These are phyloP conservation scores for Forsythia suspensa DNA, from an alignment of 257 asterid species.

Conservation along the genomic window DNA sequence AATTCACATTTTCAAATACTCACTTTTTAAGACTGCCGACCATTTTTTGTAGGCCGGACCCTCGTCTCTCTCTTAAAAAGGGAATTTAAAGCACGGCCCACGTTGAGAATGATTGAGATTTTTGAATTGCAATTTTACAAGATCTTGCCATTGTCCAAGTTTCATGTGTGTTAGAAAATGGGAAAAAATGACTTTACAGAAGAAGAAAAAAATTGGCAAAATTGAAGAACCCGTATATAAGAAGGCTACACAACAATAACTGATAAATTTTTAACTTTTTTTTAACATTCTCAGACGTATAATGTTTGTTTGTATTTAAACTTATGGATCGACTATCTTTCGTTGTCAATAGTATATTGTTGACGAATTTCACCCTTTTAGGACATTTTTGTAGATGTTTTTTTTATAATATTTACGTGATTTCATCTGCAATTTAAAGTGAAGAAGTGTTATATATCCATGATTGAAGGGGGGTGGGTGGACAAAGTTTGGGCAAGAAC, in stretches of 20 bases:
- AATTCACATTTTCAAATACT: not conserved
- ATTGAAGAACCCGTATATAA: conserved; percentile 22
- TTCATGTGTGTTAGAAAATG: conserved; percentile 20
- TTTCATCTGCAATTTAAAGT: not conserved
- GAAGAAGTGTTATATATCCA: not conserved
- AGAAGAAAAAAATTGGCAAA: conserved; percentile 18
- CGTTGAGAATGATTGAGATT: conserved; percentile 11
- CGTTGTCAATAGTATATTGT: not conserved
- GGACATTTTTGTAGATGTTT: not conserved
- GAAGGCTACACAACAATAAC: not conserved
- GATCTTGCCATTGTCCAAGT: not conserved
- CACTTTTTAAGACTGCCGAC: conserved; percentile 1
- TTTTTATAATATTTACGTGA: not conserved
- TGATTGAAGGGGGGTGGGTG: not conserved
- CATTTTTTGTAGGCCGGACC: not conserved
- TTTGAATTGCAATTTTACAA: conserved; percentile 18
- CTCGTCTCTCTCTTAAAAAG: not conserved
- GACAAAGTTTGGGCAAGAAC: conserved; percentile 37
- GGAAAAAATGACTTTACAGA: conserved; percentile 20
- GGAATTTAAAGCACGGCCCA: conserved; percentile 21
- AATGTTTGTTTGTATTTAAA: not conserved
- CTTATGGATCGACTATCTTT: not conserved
- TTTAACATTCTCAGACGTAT: not conserved
- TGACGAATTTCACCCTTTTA: too few relatives aligned
- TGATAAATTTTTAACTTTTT: too few relatives aligned